phyloP scores from a whole-genome alignment of 2,329 filamentous ascomycete genomes.

The Aureobasidium leucospermi region DNA sequence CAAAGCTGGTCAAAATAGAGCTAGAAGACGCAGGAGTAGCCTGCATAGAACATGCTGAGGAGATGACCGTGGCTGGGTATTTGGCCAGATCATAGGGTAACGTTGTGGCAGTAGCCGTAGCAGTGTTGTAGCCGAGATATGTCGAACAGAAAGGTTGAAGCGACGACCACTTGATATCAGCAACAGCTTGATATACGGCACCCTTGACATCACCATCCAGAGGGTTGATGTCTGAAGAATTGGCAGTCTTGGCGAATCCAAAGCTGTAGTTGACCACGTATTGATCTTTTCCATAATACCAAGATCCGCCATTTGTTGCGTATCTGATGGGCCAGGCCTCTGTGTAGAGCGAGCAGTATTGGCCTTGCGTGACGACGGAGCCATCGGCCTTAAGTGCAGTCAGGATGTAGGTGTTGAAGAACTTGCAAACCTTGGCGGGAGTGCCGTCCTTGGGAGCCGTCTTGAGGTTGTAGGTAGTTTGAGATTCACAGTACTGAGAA shows the following conservation, averaged over 20 bases:
- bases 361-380: not conserved
- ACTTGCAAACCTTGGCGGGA: not conserved
- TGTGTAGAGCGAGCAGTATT: slow-evolving; percentile 16
- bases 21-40: too few species aligned
- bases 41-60: too few species aligned
- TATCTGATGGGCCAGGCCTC: slow-evolving; percentile 14
- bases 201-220: not conserved
- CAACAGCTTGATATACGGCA: slow-evolving; percentile 15
- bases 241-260: slow-evolving; percentile 6
- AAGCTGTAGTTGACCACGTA: slow-evolving; percentile 15
- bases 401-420: slow-evolving; percentile 11
- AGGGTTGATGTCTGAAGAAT: not conserved
- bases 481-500: too few species aligned
- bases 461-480: too few species aligned
- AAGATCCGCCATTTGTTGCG: slow-evolving; percentile 18
- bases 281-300: slow-evolving; percentile 9
- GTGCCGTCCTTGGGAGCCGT: not conserved
- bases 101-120: too few species aligned
- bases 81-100: too few species aligned
- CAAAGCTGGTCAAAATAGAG: too few species aligned
- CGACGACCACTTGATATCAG: slow-evolving; percentile 9
- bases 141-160: slow-evolving; percentile 16
- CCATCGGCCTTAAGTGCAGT: not conserved
- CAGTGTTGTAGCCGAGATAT: slow-evolving; percentile 12
- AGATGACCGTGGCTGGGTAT: too few species aligned